A percentile compares a stretch with the other conserved stretches of the same genome.
Evolutionary conservation across 2,329 filamentous ascomycete species (phyloP).

Genomic region (Venturia carpophila): DNA sequence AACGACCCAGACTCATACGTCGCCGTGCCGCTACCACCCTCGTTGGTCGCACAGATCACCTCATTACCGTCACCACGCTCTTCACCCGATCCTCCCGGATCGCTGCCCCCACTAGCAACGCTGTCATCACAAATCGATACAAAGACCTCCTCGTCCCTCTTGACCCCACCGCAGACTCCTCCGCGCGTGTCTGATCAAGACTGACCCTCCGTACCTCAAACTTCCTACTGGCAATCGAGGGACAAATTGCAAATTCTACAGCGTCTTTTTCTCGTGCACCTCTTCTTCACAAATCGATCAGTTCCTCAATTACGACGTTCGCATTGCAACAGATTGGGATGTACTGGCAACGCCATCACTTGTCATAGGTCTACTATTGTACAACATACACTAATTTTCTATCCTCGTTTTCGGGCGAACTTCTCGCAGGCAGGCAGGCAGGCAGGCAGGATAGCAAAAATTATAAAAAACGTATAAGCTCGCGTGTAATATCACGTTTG

Average conservation of each 20-base stretch:
- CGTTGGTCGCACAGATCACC: neutral
- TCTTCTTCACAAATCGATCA: no score
- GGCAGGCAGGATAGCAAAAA: neutral
- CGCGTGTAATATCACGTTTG: no score
- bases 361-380: neutral
- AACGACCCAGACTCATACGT: constrained; percentile 5
- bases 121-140: neutral
- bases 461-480: neutral
- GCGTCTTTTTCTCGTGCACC: neutral
- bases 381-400: neutral
- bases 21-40: neutral
- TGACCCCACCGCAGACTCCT: neutral
- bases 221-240: neutral
- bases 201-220: neutral
- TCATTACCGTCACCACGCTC: neutral
- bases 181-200: neutral
- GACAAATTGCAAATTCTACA: neutral
- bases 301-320: neutral
- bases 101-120: neutral
- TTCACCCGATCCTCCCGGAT: neutral
- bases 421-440: neutral
- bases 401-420: neutral
- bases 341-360: neutral
- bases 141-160: neutral
- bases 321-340: neutral